These are phyloP conservation scores for Monilinia aucupariae DNA, from an alignment of 2,329 filamentous ascomycete species.

Conservation along the genomic window DNA sequence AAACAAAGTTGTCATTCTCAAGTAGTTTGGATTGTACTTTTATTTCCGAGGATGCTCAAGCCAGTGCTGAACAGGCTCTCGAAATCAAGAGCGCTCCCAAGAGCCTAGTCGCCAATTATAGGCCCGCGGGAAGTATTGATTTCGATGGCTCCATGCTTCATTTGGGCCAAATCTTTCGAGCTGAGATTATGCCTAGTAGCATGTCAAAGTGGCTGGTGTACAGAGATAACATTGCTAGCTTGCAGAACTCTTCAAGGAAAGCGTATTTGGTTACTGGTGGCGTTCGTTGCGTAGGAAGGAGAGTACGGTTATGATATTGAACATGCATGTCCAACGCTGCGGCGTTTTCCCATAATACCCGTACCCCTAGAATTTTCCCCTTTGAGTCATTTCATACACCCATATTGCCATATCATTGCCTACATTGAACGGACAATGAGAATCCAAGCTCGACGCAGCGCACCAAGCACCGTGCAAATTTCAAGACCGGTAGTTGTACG, in stretches of 20 bases:
- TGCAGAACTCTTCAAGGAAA: conserved; percentile 62
- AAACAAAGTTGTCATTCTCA: conserved; percentile 63
- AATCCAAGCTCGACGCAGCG: conserved; percentile 65
- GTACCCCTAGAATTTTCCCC: conserved; percentile 72
- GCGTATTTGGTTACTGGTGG: conserved; percentile 57
- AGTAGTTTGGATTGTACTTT: conserved; percentile 69
- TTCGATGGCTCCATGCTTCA: conserved; percentile 73
- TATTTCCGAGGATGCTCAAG: conserved; percentile 76
- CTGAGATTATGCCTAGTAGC: conserved; percentile 67
- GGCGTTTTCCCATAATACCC: conserved; percentile 73
- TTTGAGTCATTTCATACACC: conserved; percentile 60
- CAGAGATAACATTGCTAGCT: conserved; percentile 67
- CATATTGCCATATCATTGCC: conserved; percentile 55
- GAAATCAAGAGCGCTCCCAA: conserved; percentile 68
- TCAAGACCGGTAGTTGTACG: conserved; percentile 74
- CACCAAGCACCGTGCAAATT: conserved; percentile 74
- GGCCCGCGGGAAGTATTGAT: conserved; percentile 78
- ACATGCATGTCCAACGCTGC: conserved; percentile 69
- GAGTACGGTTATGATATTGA: conserved; percentile 66
- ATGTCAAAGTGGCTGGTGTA: conserved; percentile 67
- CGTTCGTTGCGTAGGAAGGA: conserved; percentile 47
- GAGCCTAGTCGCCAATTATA: conserved; percentile 71
- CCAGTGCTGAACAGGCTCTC: conserved; percentile 61
- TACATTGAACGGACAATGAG: conserved; percentile 50
- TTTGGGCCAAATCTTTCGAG: conserved; percentile 60